phyloP scores from a whole-genome alignment of 257 asterid genomes.

The Ophiorrhiza pumila region DNA sequence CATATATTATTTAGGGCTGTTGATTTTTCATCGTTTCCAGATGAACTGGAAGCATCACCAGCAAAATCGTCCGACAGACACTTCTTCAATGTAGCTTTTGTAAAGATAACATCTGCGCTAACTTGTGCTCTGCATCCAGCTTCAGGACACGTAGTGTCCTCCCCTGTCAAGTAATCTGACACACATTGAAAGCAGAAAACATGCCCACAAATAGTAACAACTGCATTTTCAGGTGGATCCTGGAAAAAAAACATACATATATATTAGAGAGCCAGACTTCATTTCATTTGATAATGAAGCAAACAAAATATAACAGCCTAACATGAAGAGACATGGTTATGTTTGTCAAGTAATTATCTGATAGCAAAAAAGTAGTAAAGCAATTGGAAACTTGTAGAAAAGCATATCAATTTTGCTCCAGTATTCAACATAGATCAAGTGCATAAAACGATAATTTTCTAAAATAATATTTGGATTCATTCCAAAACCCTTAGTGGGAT shows the following conservation, averaged over 20 bases:
- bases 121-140: constrained; percentile 81
- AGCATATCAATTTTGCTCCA: not conserved
- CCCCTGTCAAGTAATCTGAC: constrained; percentile 77
- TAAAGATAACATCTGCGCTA: constrained; percentile 72
- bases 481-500: not conserved
- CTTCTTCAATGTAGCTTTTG: constrained; percentile 59
- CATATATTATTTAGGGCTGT: constrained; percentile 46
- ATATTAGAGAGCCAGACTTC: not conserved
- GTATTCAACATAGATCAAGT: not conserved
- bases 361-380: not conserved
- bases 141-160: constrained; percentile 83
- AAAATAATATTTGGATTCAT: not conserved
- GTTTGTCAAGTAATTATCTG: not conserved
- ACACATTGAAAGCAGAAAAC: constrained; percentile 96
- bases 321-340: no score
- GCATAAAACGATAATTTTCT: not conserved
- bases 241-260: constrained; percentile 35
- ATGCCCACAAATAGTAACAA: constrained; percentile 90
- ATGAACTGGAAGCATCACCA: constrained; percentile 36
- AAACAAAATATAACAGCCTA: no score
- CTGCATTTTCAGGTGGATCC: constrained; percentile 99
- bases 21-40: constrained; percentile 42
- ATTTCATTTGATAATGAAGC: not conserved
- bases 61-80: constrained; percentile 50
- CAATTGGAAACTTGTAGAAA: no score